Base-by-base conservation (phyloP, 129 eudicot species). In the Sambucus nigra region DNA sequence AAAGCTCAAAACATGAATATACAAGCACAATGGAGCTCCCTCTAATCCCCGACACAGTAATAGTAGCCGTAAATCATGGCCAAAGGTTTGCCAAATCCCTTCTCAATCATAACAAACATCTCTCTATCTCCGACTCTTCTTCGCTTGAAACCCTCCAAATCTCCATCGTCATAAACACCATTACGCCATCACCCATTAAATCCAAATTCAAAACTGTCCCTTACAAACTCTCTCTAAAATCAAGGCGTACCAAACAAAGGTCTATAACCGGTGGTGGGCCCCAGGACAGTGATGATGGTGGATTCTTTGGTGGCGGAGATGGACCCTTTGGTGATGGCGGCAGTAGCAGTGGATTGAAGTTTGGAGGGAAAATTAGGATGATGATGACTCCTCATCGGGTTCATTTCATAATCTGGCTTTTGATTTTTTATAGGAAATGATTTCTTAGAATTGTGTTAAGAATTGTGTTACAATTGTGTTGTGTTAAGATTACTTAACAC, bases 341-440 rank as follows among this genome's bases (percentile, higher is more conserved):
- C 14, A 75, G 74, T 11, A 22, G 53, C 2, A n/a, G n/a, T n/a
- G 61, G 76, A 17, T 59, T 72, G 76, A 58, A 53, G 21, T 39
- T 39, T 50, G 69, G 73, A 32, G 57, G 75, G 45, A 10, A 40
- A 57, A 52, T 1, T 80, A 73, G 0, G n/a, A n/a, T n/a, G n/a
- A n/a, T n/a, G n/a, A n/a, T n/a, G n/a, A n/a, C n/a, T n/a, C n/a
- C n/a, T 68, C 51, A n/a, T 56, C 73, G 23, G 50, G 64, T 41
- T 54, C 73, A 16, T 50, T 25, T 14, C 44, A 53, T 14, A 77
- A 78, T 57, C 80, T 71, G 57, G 85, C 85, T 11, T 78, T 69
- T 56, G 80, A 78, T 66, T 61, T 73, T 10, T 77, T 73, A 4
- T 78, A 78, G 12, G 77, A 66, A 68, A 71, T 78, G 19, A 41